Conservation (phyloP, 495 filamentous ascomycete genomes). For the Elaphomyces granulatus region DNA sequence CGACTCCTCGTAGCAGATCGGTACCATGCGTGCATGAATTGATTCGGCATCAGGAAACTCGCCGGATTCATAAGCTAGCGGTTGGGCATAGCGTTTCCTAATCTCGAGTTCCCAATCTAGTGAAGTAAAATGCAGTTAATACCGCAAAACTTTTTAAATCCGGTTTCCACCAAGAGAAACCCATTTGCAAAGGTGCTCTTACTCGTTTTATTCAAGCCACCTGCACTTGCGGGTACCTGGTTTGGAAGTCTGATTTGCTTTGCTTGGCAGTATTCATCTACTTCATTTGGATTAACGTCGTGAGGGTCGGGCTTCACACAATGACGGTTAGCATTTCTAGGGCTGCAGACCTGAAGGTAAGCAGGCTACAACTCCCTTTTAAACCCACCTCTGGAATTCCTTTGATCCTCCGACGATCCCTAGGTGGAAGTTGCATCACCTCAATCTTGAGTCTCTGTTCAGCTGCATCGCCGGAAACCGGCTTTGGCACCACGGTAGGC, state of each 20-base stretch:
- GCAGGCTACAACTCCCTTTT: too few species aligned
- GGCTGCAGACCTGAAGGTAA: too few species aligned
- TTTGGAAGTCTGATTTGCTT: conserved; percentile 53
- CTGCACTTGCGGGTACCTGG: conserved; percentile 67
- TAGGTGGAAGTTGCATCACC: conserved; percentile 77
- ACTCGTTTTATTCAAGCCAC: conserved; percentile 80
- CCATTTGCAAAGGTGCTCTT: conserved; percentile 15
- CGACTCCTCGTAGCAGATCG: conserved; percentile 88
- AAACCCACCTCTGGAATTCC: conserved; percentile 50
- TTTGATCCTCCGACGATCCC: conserved; percentile 80
- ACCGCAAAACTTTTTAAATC: too few species aligned
- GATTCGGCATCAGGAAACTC: conserved; percentile 78
- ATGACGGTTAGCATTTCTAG: conserved; percentile 5
- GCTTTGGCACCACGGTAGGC: conserved; percentile 64
- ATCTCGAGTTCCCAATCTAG: conserved; percentile 84
- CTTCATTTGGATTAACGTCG: conserved; percentile 45
- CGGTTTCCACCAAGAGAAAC: neutral
- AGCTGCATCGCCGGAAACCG: conserved; percentile 71
- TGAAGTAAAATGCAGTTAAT: too few species aligned
- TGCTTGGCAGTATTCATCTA: conserved; percentile 54
- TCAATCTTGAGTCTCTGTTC: conserved; percentile 85
- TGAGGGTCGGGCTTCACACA: conserved; percentile 46
- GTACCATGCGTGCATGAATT: conserved; percentile 74
- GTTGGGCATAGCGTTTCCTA: conserved; percentile 76
- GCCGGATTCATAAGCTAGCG: conserved; percentile 74